Base-by-base conservation (phyloP, 208 protist species). In the Leishmania amazonensis region DNA sequence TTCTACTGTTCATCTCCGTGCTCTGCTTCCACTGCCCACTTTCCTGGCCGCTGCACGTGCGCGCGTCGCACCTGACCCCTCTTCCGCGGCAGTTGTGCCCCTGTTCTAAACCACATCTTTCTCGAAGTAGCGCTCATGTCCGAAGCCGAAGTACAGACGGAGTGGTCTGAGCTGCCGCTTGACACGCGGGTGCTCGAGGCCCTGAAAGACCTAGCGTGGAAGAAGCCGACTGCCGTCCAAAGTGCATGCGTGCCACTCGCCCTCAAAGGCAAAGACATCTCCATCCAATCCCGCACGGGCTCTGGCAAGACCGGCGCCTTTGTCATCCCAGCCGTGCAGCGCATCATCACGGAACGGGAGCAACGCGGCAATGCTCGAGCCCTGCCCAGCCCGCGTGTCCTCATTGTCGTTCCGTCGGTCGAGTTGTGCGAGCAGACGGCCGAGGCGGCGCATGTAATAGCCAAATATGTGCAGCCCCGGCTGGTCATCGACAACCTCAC, bases 341-440 rank as follows among this genome's bases (percentile, higher is more conserved):
- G 91, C 75, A 90, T 98, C 77, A 87, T 97, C 73, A 93, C 90
- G 24, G 88, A 96, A 82, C 89, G 90, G 19, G 91, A 94, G 87
- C 88, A 91, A 70, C 58, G 87, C 9, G 76, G 83, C 42, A 60
- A 64, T 47, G 47, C 51, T 15, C 90, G 91, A 28, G 42, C 76
- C 2, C 42, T 65, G 58, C 38, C 72, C 40, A 94, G 95, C 73
- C 90, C 98, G 0, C 75, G 93, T n/a, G 98, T 92, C 11, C 88
- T 99, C 58, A 91, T 99, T 38, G 88, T 99, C 0, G 94, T 99
- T 19, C 98, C 98, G 13, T 99, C 98, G 11, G 91, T 97, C 28
- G 98, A 99, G 84, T 87, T 99, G 54, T 99, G 97, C 85, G 93
- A 97, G 83, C 98, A 99, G 89, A 98, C 97, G 40, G 88, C 86